Conservation (phyloP, 768 basidiomycete genomes). For the Candolleomyces efflorescens region DNA sequence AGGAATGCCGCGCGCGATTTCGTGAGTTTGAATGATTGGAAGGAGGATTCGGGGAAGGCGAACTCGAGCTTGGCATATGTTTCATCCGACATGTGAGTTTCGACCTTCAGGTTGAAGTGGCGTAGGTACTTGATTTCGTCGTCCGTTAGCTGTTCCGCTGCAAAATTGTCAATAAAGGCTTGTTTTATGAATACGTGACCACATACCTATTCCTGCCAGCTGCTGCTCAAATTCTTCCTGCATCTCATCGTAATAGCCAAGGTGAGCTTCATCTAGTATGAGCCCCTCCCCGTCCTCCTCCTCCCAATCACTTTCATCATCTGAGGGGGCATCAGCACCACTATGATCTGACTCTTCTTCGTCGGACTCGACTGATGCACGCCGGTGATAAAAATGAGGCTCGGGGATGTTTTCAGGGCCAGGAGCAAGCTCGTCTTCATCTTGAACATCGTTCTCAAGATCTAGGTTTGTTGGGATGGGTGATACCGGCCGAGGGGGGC, state of each 20-base stretch:
- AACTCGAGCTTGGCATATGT: neutral
- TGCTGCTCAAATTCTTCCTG: neutral
- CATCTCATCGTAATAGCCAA: too few relatives aligned
- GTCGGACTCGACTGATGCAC: too few relatives aligned
- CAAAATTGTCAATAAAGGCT: neutral
- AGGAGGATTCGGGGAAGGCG: neutral
- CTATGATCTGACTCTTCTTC: too few relatives aligned
- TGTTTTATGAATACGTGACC: neutral
- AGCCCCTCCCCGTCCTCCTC: neutral
- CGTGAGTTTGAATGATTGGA: neutral
- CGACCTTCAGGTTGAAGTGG: neutral
- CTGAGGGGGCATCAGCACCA: too few relatives aligned
- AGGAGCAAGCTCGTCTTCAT: too few relatives aligned
- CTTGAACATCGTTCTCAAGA: too few relatives aligned
- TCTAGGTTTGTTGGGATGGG: too few relatives aligned
- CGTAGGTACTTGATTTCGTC: neutral
- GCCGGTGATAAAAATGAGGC: too few relatives aligned
- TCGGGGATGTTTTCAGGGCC: too few relatives aligned
- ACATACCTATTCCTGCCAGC: neutral
- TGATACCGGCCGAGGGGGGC: too few relatives aligned
- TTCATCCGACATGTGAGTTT: neutral
- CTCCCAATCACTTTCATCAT: neutral
- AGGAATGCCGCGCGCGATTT: constrained; percentile 18
- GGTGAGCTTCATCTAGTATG: too few relatives aligned
- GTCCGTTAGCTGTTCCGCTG: neutral